A percentile compares a stretch with the other conserved stretches of the same genome.
phyloP scores from a whole-genome alignment of 345 rosid genomes.

The Clarkia xantiana region DNA sequence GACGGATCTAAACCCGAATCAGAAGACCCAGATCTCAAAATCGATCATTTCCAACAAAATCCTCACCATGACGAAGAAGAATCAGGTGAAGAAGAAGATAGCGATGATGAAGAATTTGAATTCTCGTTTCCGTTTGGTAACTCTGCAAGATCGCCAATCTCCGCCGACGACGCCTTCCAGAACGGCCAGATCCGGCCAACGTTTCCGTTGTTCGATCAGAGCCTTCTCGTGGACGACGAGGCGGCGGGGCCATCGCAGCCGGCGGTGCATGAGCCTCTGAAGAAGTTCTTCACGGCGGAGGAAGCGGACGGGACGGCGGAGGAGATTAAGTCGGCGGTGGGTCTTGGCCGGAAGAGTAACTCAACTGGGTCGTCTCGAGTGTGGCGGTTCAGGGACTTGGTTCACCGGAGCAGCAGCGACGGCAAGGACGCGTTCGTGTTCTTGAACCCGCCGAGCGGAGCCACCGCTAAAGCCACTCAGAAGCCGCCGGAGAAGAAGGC shows the following conservation, averaged over 20 bases:
- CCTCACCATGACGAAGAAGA: background rate
- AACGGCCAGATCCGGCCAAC: constrained; percentile 45
- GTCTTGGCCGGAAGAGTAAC: constrained; percentile 40
- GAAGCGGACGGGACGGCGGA: constrained; percentile 16
- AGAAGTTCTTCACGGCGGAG: constrained; percentile 18
- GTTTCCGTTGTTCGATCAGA: constrained; percentile 28
- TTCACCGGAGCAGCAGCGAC: constrained; percentile 35
- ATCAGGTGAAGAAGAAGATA: constrained; percentile 3
- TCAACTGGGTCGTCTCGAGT: constrained; percentile 47
- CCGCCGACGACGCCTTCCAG: constrained; percentile 32
- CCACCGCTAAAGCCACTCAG: background rate
- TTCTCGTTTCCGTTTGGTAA: constrained; percentile 31
- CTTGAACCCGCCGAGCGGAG: constrained; percentile 9
- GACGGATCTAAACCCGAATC: background rate
- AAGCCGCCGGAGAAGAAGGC: constrained; percentile 7
- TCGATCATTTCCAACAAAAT: background rate
- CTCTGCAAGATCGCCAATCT: constrained; percentile 23
- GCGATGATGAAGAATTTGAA: constrained; percentile 21
- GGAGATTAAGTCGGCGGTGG: constrained; percentile 31
- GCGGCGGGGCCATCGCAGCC: constrained; percentile 3
- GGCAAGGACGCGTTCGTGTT: constrained; percentile 54
- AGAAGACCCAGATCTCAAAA: background rate
- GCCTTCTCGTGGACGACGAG: constrained; percentile 12
- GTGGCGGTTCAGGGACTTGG: constrained; percentile 32
- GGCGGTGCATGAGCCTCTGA: constrained; percentile 14